A percentile compares a stretch with the other conserved stretches of the same genome.
Conservation (phyloP, 768 basidiomycete genomes). For the Tubosaeta sp. region DNA sequence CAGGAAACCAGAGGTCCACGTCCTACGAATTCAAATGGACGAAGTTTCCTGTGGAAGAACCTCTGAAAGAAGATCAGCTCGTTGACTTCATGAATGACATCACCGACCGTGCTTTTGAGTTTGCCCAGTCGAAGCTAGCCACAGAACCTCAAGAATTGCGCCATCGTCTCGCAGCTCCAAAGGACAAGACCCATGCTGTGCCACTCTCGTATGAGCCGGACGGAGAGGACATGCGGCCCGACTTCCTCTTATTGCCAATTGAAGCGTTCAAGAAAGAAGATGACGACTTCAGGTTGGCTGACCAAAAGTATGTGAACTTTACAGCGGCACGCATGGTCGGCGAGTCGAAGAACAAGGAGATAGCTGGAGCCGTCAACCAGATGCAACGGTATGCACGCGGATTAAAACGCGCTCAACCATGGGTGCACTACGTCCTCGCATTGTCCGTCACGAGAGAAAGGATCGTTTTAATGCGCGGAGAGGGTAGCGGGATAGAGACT, state of each 20-base stretch:
- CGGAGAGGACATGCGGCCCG: slow-evolving; percentile 5
- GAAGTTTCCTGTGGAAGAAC: neutral
- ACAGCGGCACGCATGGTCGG: too few relatives aligned
- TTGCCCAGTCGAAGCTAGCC: too few relatives aligned
- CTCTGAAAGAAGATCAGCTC: neutral
- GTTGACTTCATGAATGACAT: slow-evolving; percentile 3
- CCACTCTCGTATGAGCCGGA: slow-evolving; percentile 33
- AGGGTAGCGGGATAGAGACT: neutral
- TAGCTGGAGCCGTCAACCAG: too few relatives aligned
- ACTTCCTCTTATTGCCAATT: slow-evolving; percentile 1
- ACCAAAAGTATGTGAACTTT: neutral
- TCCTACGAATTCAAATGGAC: slow-evolving; percentile 1
- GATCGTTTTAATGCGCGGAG: neutral
- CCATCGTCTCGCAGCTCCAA: neutral
- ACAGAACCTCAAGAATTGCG: neutral
- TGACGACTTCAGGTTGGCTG: neutral
- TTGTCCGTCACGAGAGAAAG: neutral
- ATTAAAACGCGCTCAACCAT: slow-evolving; percentile 4
- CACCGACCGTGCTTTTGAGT: neutral
- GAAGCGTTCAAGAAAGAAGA: neutral
- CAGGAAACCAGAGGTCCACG: neutral
- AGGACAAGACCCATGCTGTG: neutral
- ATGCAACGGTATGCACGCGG: neutral
- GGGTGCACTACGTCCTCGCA: slow-evolving; percentile 3
- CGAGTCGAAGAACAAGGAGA: too few relatives aligned